phyloP scores from a whole-genome alignment of 129 eudicot species.

The Flaveria trinervia region DNA sequence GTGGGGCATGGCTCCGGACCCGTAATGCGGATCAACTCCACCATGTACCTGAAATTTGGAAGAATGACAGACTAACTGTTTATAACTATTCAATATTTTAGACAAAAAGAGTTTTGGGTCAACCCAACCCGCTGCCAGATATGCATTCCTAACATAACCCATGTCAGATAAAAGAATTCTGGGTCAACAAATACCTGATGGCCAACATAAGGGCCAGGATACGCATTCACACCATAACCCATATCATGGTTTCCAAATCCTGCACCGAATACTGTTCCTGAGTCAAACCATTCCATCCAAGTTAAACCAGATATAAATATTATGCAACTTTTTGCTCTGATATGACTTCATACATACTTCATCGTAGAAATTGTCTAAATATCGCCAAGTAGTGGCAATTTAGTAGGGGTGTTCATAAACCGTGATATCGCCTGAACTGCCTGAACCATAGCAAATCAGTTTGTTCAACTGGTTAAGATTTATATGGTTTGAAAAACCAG shows the following conservation, averaged over 20 bases:
- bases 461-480: neutral
- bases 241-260: conserved; percentile 38
- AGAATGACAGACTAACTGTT: neutral
- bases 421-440: neutral
- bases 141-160: neutral
- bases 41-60: conserved; percentile 38
- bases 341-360: neutral
- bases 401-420: neutral
- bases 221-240: conserved; percentile 38
- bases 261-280: conserved; percentile 54
- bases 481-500: neutral
- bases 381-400: neutral
- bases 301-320: neutral
- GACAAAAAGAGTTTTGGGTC: neutral
- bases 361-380: neutral
- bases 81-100: no score
- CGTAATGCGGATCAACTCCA: conserved; percentile 38
- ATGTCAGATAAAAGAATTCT: neutral
- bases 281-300: conserved; percentile 13
- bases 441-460: neutral
- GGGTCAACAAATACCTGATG: conserved; percentile 26
- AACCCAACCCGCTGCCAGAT: neutral
- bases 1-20: conserved; percentile 15
- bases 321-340: conserved; percentile 8
- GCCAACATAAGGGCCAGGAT: conserved; percentile 25